Evolutionary conservation across 106 monocot genomes (phyloP), one percentile per base, ranked within the genome.

Genomic region (Xerophyta viscosa): DNA sequence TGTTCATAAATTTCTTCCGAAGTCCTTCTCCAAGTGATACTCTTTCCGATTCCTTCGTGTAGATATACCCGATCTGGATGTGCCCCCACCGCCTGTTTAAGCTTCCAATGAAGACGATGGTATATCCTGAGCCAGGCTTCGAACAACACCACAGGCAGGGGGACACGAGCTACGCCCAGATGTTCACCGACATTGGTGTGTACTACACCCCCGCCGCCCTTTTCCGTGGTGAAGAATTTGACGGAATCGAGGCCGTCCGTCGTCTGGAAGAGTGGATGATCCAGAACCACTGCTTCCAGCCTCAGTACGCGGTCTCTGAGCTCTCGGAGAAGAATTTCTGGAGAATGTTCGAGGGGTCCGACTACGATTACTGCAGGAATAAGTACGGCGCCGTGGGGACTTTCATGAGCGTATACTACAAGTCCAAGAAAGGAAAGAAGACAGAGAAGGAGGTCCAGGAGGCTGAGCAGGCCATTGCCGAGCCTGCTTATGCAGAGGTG

Each of bases 241-340:
- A 79, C 20, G 79, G 79, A 2, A 7, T 65, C 0, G 61, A 69
- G 20, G 69, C 79, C 0, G 70, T 74, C 27, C 63, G 53, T n/a
- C 44, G 24, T 1, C 37, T 70, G 2, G 79, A 79, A 51, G 48
- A 70, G 17, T 79, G 79, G 79, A 52, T 79, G 60, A 74, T 74
- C 13, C 52, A 66, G 31, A 79, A 70, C 48, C 63, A 68, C 27
- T 56, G 78, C 7, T 78, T 68, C 68, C 73, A 78, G 49, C 68
- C 78, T 1, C 79, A 74, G 41, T 79, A 79, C 21, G 60, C 79
- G 0, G 79, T 79, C 17, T 74, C 74, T 7, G 79, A 79, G 37
- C 73, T 79, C 18, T 65, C 52, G 4, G 79, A 79, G 79, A 79
- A 74, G 74, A 65, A 79, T 52, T 79, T 79, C 79, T 79, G 79